Evolutionary conservation across 2,329 filamentous ascomycete genomes (phyloP), one percentile per base, ranked within the genome.

Genomic region (Colletotrichum cuscutae): DNA sequence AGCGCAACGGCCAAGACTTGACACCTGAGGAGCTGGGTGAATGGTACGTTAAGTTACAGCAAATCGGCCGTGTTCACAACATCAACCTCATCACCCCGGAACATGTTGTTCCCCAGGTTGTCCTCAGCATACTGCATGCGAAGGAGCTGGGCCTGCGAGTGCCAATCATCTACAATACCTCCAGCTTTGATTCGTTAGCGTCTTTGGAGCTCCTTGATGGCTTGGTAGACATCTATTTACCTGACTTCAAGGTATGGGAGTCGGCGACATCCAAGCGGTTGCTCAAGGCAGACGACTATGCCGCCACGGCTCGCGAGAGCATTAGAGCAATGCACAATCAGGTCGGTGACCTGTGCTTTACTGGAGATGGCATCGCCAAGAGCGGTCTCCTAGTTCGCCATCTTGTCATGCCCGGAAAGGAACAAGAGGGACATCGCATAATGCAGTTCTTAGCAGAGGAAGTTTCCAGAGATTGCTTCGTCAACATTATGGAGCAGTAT

Each of bases 401-500:
- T 81, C 87, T 97, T 1, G 93, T 96, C 30, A 97, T 97, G 94
- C 94, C 94, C 0, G 93, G 93, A 0, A 90, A 91, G 77, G 92
- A 94, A 78, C 89, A 89, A 22, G 94, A 97, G 81, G 92, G 92
- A 0, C 86, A 87, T 63, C 85, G 90, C 74, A 97, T 97, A 72
- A 92, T 97, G 86, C 86, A 84, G 74, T 97, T 94, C 87, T 84
- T 97, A 19, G 94, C 93, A 0, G 85, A 88, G 32, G 89, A 95
- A 65, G 87, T 97, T 2, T 94, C 92, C 4, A 87, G 85, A 68
- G 94, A 97, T 80, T 86, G 93, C 56, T 96, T 95, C 81, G 89
- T 97, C 72, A 92, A 97, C 79, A 92, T 97, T 76, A 97, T 97
- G 94, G 94, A 97, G 82, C 94, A 97, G 82, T 97, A 97, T 78